Base-by-base conservation (phyloP, 2,329 filamentous ascomycete species). In the Colletotrichum abscissum region DNA sequence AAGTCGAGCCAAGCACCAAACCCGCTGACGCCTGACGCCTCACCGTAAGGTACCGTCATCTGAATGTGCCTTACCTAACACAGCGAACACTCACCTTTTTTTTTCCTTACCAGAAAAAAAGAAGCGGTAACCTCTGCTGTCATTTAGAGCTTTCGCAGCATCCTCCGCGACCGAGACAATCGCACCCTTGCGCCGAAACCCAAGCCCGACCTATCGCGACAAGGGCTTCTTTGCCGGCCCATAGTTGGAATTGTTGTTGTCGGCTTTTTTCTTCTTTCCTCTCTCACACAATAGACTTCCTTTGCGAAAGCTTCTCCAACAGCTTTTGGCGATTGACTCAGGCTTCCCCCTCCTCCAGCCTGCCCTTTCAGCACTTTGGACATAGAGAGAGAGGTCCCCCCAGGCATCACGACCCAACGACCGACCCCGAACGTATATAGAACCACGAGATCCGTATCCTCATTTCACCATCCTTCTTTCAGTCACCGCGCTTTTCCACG, bases 121-220 rank as follows among this genome's bases (percentile, higher is more conserved):
- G 63, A 59, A 74, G 72, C 69, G 68, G 68, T 35, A 63, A 42
- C 16, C 14, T 30, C 63, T 67, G 11, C 35, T n/a, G 1, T 42
- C 68, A 58, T 72, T 74, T 58, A 73, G 57, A 72, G 69, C 72
- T 74, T 74, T 74, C 56, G 62, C 57, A 68, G 19, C 63, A 33
- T 68, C 54, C 26, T 49, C 70, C 22, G n/a, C 42, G 19, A 66
- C 52, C 72, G 33, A 74, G 72, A 74, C 68, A 74, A 72, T 65
- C 56, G 35, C 49, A 67, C 46, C 62, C 63, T 63, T 72, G 67
- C 72, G 72, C 63, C 72, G 69, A 74, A 74, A 66, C 71, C 42
- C 54, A 72, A 52, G 42, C 54, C 35, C 63, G 63, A 60, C 58
- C 46, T 67, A 74, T 72, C 49, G 63, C 69, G 56, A 74, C 72